Evolutionary conservation across 305 asterid genomes (phyloP).

Genomic region (Fraxinus angustifolia): DNA sequence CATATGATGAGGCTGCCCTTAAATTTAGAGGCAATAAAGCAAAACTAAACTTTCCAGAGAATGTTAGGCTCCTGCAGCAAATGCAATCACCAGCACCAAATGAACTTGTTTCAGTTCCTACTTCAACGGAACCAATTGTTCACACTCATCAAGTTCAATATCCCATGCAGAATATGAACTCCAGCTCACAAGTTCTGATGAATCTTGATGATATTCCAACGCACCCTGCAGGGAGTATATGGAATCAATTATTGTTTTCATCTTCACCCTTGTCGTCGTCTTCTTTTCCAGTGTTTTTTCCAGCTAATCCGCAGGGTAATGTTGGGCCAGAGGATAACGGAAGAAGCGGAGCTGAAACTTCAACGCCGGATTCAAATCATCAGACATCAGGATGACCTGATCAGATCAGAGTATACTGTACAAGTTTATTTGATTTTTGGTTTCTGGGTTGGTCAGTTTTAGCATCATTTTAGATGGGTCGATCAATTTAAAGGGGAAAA

Average conservation of each 20-base stretch:
- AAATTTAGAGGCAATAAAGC: slow-evolving; percentile 44
- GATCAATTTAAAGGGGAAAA: background rate
- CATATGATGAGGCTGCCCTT: slow-evolving; percentile 47
- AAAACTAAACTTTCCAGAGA: slow-evolving; percentile 44
- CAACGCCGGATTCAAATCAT: background rate
- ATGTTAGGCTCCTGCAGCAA: slow-evolving; percentile 23
- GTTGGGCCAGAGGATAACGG: background rate
- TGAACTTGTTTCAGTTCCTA: background rate
- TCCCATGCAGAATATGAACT: background rate
- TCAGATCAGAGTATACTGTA: background rate
- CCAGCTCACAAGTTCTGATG: background rate
- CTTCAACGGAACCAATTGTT: slow-evolving; percentile 23
- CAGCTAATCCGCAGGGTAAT: background rate
- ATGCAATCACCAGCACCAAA: background rate
- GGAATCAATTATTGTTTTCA: background rate
- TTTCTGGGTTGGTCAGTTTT: background rate
- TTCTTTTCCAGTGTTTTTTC: background rate
- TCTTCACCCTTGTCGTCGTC: background rate
- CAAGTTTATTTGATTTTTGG: background rate
- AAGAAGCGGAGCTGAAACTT: background rate
- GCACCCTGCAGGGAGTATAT: background rate
- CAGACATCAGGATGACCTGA: background rate
- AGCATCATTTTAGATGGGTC: background rate
- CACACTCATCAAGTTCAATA: slow-evolving; percentile 16
- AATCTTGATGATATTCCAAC: background rate